Base-by-base conservation (phyloP, 2,329 filamentous ascomycete genomes). In the Alternaria consortialis region DNA sequence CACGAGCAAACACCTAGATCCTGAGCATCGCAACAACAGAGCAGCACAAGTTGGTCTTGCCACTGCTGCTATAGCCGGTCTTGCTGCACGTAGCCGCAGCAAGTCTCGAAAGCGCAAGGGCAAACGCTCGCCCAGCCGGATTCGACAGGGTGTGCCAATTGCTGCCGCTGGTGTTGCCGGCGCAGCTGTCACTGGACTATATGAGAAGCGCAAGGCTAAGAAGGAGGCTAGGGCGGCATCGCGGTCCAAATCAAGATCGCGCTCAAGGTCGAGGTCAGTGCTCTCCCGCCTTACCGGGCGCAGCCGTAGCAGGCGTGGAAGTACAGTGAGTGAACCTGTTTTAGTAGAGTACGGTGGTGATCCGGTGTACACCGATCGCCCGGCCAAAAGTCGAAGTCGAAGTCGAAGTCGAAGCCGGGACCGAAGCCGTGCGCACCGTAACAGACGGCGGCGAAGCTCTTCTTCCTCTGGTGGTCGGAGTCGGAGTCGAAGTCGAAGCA, bases 341-440 rank as follows among this genome's bases (percentile, higher is more conserved):
- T 77, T 89, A 76, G 87, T 90, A 78, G 87, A 88, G 74, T 90
- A 90, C 75, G 88, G 87, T 65, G 83, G 84, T 72, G 85, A 87
- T 71, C 87, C 87, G 7, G 86, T 90, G 56, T 84, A 86, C 67
- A 84, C 85, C 68, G 86, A 86, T 61, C 80, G 79, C 53, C 79
- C 83, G 62, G 69, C 71, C 37, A 72, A 74, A 47, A 72, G 70
- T 54, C 70, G 65, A 32, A 59, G 57, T 39, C 57, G 52, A n/a
- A 58, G 48, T 54, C 70, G 64, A 27, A 59, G 56, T 44, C 57
- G 52, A 13, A 60, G 52, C 53, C 58, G 53, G 2, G 39, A 52
- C 29, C 40, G 74, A 42, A 72, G 69, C 55, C 70, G 68, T 34
- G 62, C 68, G 27, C 69, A 64, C 40, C 65, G 67, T 56, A 75